Evolutionary conservation across 169 alveolate species (phyloP).

Genomic region (Cryptosporidium felis): DNA sequence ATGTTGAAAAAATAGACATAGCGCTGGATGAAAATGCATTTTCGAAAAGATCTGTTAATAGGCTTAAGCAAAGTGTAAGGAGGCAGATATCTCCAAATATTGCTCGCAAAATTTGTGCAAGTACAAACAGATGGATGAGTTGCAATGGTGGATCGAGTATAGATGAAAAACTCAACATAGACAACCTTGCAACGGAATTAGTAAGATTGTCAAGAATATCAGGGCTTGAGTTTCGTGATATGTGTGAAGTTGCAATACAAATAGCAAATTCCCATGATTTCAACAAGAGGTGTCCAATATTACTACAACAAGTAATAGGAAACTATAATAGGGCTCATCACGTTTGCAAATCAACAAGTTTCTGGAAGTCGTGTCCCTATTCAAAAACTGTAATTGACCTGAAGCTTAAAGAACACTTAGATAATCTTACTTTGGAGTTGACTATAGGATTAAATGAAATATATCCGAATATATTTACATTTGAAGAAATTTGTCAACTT

Average conservation of each 20-base stretch:
- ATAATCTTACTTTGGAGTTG: constrained; percentile 28
- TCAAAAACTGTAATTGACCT: constrained; percentile 24
- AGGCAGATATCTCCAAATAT: constrained; percentile 25
- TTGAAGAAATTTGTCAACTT: constrained; percentile 48
- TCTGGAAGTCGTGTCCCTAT: constrained; percentile 52
- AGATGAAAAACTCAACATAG: constrained; percentile 52
- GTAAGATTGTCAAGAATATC: constrained; percentile 47
- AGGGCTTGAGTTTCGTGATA: constrained; percentile 67
- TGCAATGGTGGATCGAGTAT: constrained; percentile 25
- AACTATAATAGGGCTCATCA: constrained; percentile 50
- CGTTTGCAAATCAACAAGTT: constrained; percentile 58
- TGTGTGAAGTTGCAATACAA: constrained; percentile 63
- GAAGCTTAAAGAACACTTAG: constrained; percentile 44
- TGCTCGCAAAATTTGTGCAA: constrained; percentile 61
- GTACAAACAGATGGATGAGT: constrained; percentile 69
- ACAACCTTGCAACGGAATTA: constrained; percentile 50
- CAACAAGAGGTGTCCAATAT: constrained; percentile 51
- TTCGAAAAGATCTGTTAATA: background rate
- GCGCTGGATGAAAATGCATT: background rate
- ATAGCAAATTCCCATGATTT: constrained; percentile 54
- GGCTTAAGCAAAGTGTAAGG: constrained; percentile 20
- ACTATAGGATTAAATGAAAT: constrained; percentile 55
- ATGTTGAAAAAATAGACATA: background rate
- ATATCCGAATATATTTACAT: constrained; percentile 19
- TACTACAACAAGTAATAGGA: constrained; percentile 32